A percentile compares a stretch with the other conserved stretches of the same genome.
Evolutionary conservation across 2,329 filamentous ascomycete genomes (phyloP).

Genomic region (Cladosporium sp.): DNA sequence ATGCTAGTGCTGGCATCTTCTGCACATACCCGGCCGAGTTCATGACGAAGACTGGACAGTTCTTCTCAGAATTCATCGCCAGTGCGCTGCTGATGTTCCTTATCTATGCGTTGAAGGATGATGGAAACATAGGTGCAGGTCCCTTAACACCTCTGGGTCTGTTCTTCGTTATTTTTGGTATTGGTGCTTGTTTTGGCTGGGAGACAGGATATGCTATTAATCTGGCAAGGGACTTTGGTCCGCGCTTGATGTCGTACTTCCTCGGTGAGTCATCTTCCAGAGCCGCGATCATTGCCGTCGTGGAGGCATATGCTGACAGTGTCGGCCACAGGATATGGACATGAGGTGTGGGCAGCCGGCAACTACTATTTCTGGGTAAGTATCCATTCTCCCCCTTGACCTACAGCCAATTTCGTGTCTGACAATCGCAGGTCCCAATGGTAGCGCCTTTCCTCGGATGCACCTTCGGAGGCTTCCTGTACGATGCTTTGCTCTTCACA

Average conservation of each 20-base stretch:
- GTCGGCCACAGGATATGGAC: slow-evolving; percentile 57
- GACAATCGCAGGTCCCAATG: slow-evolving; percentile 52
- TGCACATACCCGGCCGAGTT: slow-evolving; percentile 68
- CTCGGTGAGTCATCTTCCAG: background rate
- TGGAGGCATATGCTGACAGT: background rate
- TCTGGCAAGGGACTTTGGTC: slow-evolving; percentile 67
- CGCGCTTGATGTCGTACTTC: slow-evolving; percentile 44
- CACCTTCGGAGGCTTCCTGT: slow-evolving; percentile 61
- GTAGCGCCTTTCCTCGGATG: slow-evolving; percentile 65
- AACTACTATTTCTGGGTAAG: slow-evolving; percentile 66
- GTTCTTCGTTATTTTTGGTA: slow-evolving; percentile 70
- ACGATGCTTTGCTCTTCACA: slow-evolving; percentile 65
- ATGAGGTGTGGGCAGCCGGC: slow-evolving; percentile 62
- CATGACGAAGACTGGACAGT: slow-evolving; percentile 62
- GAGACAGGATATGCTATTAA: slow-evolving; percentile 75
- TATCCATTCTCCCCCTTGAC: background rate
- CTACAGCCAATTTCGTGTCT: background rate
- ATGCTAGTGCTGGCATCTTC: slow-evolving; percentile 66
- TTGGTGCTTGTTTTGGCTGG: slow-evolving; percentile 71
- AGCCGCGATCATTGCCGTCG: no score
- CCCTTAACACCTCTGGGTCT: slow-evolving; percentile 56
- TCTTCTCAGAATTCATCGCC: slow-evolving; percentile 69
- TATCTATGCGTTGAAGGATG: slow-evolving; percentile 63
- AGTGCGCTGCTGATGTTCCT: slow-evolving; percentile 65
- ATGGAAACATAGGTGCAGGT: slow-evolving; percentile 54